Evolutionary conservation across 1,139 yeast species (phyloP).

Genomic region (Eremothecium gossypii): DNA sequence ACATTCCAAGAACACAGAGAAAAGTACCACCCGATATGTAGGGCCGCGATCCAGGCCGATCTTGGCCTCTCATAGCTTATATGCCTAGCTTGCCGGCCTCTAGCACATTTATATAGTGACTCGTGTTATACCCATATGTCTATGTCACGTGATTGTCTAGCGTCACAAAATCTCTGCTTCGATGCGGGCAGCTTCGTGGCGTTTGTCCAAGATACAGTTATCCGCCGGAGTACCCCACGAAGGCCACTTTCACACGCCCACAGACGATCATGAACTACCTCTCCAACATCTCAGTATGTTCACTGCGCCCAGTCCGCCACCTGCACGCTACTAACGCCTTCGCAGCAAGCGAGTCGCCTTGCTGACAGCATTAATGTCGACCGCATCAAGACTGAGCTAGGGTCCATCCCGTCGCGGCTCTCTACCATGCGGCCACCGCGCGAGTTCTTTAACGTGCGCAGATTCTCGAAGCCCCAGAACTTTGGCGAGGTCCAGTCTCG

Average conservation of each 20-base stretch:
- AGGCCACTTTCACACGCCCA: no score
- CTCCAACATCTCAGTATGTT: constrained; percentile 6
- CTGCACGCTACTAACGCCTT: background rate
- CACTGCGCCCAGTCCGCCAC: background rate
- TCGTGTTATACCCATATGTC: constrained; percentile 46
- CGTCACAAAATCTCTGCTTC: no score
- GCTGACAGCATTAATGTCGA: constrained; percentile 27
- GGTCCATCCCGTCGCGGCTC: constrained; percentile 49
- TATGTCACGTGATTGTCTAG: background rate
- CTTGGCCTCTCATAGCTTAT: no score
- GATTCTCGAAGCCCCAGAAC: constrained; percentile 82
- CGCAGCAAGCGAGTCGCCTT: constrained; percentile 23
- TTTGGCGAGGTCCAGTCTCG: constrained; percentile 86
- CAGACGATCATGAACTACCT: constrained; percentile 6
- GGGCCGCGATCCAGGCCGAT: constrained; percentile 47
- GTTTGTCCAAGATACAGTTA: no score
- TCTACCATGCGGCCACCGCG: constrained; percentile 79
- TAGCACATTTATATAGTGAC: no score
- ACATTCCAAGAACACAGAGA: constrained; percentile 53
- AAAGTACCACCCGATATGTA: constrained; percentile 79
- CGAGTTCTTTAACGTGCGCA: constrained; percentile 86
- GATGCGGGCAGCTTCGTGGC: no score
- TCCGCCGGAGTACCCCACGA: no score
- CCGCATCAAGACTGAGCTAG: constrained; percentile 24
- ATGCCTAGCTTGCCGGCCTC: no score